Evolutionary conservation across 331 rosid genomes (phyloP).

Genomic region (Dryas integrifolia): DNA sequence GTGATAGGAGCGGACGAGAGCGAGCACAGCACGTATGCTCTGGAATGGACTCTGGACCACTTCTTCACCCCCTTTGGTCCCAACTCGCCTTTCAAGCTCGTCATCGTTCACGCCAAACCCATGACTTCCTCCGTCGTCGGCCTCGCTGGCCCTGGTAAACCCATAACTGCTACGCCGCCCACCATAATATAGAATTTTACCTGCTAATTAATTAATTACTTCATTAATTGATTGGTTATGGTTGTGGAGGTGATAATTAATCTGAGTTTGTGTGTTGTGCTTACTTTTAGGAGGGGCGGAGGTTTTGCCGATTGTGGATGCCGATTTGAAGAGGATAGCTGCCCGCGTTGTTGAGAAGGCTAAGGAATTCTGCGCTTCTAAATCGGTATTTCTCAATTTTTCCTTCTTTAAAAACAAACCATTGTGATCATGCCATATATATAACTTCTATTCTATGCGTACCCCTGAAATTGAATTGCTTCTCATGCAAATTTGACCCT

Average conservation of each 20-base stretch:
- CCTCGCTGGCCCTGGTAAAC: constrained; percentile 68
- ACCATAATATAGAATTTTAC: too few species aligned
- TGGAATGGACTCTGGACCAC: constrained; percentile 71
- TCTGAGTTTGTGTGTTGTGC: not conserved
- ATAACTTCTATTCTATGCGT: not conserved
- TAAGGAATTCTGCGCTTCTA: constrained; percentile 47
- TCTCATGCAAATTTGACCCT: not conserved
- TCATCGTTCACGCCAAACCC: constrained; percentile 66
- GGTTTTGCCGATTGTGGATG: constrained; percentile 59
- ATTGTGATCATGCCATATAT: not conserved
- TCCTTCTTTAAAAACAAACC: not conserved
- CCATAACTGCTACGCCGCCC: not conserved
- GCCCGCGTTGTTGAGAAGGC: constrained; percentile 48
- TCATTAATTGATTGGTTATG: not conserved
- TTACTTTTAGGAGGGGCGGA: constrained; percentile 54
- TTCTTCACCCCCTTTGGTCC: constrained; percentile 25
- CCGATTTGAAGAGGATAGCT: constrained; percentile 66
- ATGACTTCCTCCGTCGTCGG: constrained; percentile 41
- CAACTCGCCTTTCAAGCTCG: constrained; percentile 48
- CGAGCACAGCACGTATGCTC: constrained; percentile 54
- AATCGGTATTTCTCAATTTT: constrained; percentile 46
- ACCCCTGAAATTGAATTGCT: not conserved
- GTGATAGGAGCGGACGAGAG: constrained; percentile 61
- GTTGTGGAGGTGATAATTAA: not conserved
- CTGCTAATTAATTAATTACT: not conserved